These are phyloP conservation scores for Kregervanrija pseudodelftensis DNA, from an alignment of 805 yeast species.

Conservation along the genomic window DNA sequence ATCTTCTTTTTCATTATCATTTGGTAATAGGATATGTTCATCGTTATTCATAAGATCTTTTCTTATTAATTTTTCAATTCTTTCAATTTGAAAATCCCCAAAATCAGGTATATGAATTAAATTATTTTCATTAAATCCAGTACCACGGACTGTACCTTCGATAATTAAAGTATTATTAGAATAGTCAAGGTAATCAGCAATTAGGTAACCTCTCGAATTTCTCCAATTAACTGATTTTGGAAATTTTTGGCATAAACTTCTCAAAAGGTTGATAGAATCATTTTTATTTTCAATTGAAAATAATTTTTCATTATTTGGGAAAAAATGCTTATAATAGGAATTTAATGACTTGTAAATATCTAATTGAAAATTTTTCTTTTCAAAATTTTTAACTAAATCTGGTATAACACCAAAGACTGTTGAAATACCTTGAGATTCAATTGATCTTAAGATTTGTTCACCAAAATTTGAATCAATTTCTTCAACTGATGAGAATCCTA, in stretches of 20 bases:
- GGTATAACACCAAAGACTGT: conserved; percentile 74
- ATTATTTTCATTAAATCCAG: conserved; percentile 71
- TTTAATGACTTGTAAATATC: conserved; percentile 60
- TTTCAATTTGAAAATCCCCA: conserved; percentile 80
- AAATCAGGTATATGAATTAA: conserved; percentile 80
- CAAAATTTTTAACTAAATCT: conserved; percentile 58
- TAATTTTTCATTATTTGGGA: conserved; percentile 73
- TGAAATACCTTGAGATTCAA: conserved; percentile 88
- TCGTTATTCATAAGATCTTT: conserved; percentile 11
- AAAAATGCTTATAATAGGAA: conserved; percentile 65
- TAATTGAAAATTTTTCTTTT: conserved; percentile 68
- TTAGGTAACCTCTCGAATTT: conserved; percentile 81
- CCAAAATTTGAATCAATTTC: conserved; percentile 80
- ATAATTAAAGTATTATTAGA: conserved; percentile 42
- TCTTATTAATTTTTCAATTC: conserved; percentile 45
- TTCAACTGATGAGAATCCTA: conserved; percentile 79
- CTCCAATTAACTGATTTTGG: conserved; percentile 89
- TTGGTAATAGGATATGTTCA: conserved; percentile 22
- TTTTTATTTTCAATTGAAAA: conserved; percentile 59
- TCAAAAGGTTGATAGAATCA: conserved; percentile 66
- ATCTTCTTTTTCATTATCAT: conserved; percentile 41
- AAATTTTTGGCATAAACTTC: conserved; percentile 75
- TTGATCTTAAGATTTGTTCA: conserved; percentile 82
- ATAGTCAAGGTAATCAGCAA: conserved; percentile 55
- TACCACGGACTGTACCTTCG: conserved; percentile 83